These are phyloP conservation scores for Asterochloris sp. DNA, from an alignment of 139 green algal species.

Conservation along the genomic window DNA sequence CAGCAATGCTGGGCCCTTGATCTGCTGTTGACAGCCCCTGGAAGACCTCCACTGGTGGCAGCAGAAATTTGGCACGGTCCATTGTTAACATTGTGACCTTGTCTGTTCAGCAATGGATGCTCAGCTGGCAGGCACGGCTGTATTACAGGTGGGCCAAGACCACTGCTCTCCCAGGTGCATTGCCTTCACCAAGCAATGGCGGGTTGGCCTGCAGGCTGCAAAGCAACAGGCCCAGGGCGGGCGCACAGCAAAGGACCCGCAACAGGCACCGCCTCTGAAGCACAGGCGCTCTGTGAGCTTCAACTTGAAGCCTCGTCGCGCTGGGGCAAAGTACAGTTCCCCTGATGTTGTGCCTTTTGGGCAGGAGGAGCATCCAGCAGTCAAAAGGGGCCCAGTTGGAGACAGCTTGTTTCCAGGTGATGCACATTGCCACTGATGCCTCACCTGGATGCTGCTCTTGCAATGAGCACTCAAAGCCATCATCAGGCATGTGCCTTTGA, in stretches of 20 bases:
- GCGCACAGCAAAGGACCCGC: neutral
- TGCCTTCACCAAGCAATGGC: neutral
- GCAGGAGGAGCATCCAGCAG: neutral
- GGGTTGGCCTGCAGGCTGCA: neutral
- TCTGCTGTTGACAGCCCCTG: neutral
- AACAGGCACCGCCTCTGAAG: neutral
- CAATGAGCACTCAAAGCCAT: neutral
- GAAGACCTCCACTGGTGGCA: neutral
- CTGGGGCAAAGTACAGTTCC: conserved; percentile 15
- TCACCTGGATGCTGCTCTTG: neutral
- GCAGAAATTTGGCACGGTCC: neutral
- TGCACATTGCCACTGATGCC: neutral
- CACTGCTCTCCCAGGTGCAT: neutral
- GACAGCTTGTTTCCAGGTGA: neutral
- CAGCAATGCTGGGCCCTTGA: neutral
- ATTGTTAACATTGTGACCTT: neutral
- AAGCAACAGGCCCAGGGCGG: too few relatives aligned
- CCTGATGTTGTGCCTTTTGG: neutral
- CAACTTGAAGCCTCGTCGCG: neutral
- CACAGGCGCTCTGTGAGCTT: neutral
- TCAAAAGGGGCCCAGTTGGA: neutral
- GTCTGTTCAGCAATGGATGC: neutral
- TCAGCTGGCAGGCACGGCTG: conserved; percentile 5
- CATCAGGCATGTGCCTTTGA: neutral
- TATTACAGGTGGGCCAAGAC: neutral